Evolutionary conservation across 345 rosid species (phyloP).

Genomic region (Linum trigynum): DNA sequence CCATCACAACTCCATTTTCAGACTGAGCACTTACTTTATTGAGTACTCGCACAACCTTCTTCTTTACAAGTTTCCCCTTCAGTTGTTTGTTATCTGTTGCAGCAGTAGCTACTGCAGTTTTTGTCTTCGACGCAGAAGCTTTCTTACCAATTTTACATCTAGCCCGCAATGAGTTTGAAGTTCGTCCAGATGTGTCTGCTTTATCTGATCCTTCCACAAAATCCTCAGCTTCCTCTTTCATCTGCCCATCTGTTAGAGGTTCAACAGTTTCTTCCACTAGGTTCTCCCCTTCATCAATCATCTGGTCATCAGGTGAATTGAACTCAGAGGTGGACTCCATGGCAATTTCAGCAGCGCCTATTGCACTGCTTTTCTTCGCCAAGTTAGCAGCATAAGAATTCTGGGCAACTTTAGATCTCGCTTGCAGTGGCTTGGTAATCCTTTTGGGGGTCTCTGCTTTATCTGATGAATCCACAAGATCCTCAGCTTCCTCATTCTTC

Average conservation of each 20-base stretch:
- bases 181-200: constrained; percentile 26
- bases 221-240: constrained; percentile 20
- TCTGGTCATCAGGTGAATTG: neutral
- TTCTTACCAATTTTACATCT: constrained; percentile 35
- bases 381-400: neutral
- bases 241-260: neutral
- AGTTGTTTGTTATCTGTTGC: constrained; percentile 12
- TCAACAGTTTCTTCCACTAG: neutral
- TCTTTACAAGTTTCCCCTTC: constrained; percentile 11
- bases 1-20: constrained; percentile 13
- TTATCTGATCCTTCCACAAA: constrained; percentile 20
- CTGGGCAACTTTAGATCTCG: neutral
- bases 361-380: neutral
- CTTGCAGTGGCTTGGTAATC: neutral
- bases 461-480: neutral
- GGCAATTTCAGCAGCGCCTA: neutral
- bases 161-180: constrained; percentile 26
- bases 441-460: neutral
- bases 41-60: constrained; percentile 8
- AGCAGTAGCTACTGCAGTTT: constrained; percentile 18
- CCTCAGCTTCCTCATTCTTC: neutral
- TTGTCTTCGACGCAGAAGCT: constrained; percentile 22
- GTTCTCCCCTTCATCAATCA: neutral
- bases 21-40: constrained; percentile 12
- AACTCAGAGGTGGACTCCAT: constrained; percentile 5